Evolutionary conservation across 495 filamentous ascomycete genomes (phyloP).

Genomic region (Penicillium dipodomyicola): DNA sequence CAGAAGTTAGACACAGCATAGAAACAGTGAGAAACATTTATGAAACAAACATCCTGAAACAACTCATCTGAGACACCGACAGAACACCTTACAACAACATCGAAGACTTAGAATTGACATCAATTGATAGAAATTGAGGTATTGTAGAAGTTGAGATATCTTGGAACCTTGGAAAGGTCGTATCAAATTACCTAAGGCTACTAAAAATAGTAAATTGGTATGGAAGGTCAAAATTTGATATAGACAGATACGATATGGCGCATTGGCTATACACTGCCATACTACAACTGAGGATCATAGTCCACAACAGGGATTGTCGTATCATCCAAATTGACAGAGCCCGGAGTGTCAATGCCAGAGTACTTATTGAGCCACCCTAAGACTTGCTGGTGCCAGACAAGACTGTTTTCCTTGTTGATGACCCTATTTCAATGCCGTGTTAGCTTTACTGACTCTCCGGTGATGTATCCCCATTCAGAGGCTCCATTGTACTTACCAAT

Average conservation of each 20-base stretch:
- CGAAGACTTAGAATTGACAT: neutral
- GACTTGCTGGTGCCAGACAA: constrained; percentile 50
- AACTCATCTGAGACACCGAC: neutral
- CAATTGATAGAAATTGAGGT: too few species aligned
- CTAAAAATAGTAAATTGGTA: too few species aligned
- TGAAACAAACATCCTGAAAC: neutral
- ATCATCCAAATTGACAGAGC: constrained; percentile 37
- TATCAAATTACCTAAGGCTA: too few species aligned
- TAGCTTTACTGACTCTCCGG: neutral
- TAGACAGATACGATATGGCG: too few species aligned
- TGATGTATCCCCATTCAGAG: neutral
- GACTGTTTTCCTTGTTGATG: constrained; percentile 39
- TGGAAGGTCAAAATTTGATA: too few species aligned
- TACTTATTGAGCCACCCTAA: constrained; percentile 51
- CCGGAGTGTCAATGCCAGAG: constrained; percentile 28
- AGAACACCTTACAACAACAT: neutral
- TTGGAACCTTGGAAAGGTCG: too few species aligned
- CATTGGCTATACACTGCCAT: too few species aligned
- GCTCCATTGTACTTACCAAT: constrained; percentile 33
- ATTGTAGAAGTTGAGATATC: too few species aligned
- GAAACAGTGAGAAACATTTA: neutral
- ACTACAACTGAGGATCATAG: constrained; percentile 24
- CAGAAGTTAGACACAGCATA: neutral
- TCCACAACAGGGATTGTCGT: constrained; percentile 35
- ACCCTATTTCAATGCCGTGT: constrained; percentile 25